These are phyloP conservation scores for Limonomyces culmigenus DNA, from an alignment of 1,284 basidiomycete species.

Conservation along the genomic window DNA sequence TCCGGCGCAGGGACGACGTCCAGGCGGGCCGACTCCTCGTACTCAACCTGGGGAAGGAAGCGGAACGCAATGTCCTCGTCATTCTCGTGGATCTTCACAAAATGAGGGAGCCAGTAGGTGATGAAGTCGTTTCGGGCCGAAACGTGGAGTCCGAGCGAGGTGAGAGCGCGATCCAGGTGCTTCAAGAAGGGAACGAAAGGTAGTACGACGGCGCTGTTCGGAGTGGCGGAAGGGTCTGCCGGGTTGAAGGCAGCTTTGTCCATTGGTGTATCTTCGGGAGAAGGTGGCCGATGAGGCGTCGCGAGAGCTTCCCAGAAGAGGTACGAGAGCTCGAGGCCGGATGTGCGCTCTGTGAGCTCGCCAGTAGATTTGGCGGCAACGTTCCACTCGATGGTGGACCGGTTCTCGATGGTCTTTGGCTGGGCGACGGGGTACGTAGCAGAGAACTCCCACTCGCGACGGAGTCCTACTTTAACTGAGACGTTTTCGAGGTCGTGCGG, in stretches of 20 bases:
- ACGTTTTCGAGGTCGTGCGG: conserved; percentile 6
- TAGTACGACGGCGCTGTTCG: conserved; percentile 14
- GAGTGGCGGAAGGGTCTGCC: conserved; percentile 6
- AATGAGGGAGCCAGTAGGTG: conserved; percentile 26
- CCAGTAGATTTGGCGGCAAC: conserved; percentile 12
- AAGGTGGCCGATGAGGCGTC: too few species aligned
- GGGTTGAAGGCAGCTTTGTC: too few species aligned
- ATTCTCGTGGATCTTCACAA: too few species aligned
- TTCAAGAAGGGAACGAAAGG: conserved; percentile 10
- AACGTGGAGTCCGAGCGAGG: conserved; percentile 18
- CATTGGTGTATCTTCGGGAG: too few species aligned
- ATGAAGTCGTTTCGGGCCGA: conserved; percentile 27
- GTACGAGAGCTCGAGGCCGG: too few species aligned
- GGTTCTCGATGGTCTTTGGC: not conserved
- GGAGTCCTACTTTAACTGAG: conserved; percentile 8
- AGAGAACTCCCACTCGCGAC: conserved; percentile 10
- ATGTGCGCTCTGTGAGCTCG: conserved; percentile 10
- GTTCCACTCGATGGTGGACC: conserved; percentile 11
- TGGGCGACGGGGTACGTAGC: conserved; percentile 8
- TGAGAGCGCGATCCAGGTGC: conserved; percentile 19
- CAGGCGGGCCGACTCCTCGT: conserved; percentile 20
- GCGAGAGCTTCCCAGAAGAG: too few species aligned
- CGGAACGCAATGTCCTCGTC: conserved; percentile 24
- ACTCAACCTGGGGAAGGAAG: conserved; percentile 24
- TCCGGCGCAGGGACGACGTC: conserved; percentile 21